Conservation (phyloP, 352 stramenopile genomes). For the Plasmopara viticola region DNA sequence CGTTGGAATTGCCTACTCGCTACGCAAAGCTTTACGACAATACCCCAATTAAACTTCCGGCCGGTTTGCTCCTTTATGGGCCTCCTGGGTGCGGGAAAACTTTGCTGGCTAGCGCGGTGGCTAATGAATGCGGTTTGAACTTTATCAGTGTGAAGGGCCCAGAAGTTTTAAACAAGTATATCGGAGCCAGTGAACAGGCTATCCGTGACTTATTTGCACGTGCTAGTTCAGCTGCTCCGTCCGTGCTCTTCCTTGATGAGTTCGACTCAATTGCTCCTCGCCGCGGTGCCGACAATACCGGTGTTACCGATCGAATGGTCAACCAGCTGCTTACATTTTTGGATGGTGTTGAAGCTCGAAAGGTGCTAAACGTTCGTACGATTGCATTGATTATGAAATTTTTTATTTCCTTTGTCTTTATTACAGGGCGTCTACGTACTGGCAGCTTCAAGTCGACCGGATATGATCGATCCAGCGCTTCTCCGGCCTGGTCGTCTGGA, state of each 20-base stretch:
- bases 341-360: constrained; percentile 91
- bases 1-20: constrained; percentile 76
- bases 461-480: constrained; percentile 95
- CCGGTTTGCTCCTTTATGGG: constrained; percentile 85
- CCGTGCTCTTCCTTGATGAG: constrained; percentile 83
- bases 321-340: constrained; percentile 98
- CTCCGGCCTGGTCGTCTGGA: constrained; percentile 92
- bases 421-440: constrained; percentile 89
- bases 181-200: constrained; percentile 85
- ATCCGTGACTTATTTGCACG: constrained; percentile 84
- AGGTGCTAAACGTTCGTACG: constrained; percentile 27
- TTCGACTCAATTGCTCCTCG: constrained; percentile 95
- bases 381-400: background rate
- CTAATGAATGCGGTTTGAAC: constrained; percentile 82
- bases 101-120: constrained; percentile 78
- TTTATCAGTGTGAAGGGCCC: constrained; percentile 90
- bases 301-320: constrained; percentile 95
- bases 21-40: constrained; percentile 80
- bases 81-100: constrained; percentile 90
- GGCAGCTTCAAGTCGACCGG: constrained; percentile 92
- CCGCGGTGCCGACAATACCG: constrained; percentile 89
- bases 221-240: constrained; percentile 67
- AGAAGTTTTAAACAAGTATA: constrained; percentile 89
- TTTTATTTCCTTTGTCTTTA: background rate
- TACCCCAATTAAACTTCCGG: constrained; percentile 75